Conservation (phyloP, 495 filamentous ascomycete species). For the Penicillium longicatenatum region DNA sequence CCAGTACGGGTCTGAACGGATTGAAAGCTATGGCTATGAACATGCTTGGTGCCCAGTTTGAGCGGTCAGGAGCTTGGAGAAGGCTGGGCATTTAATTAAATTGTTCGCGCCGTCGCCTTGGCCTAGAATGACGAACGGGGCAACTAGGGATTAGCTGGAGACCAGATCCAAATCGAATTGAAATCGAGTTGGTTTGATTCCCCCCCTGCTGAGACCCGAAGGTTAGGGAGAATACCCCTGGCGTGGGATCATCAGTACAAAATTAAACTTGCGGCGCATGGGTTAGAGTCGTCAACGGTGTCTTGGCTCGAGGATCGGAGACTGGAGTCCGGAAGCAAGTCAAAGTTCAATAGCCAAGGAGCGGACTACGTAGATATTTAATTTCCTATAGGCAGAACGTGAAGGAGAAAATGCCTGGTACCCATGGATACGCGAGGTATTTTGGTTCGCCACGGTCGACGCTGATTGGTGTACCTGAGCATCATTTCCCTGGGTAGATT, state of each 20-base stretch:
- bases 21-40: not conserved
- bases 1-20: not conserved
- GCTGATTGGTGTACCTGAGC: slow-evolving; percentile 34
- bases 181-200: not conserved
- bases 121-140: not conserved
- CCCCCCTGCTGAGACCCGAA: not conserved
- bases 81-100: slow-evolving; percentile 1
- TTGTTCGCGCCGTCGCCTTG: not conserved
- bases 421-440: slow-evolving; percentile 30
- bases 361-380: not conserved
- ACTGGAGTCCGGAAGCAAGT: not conserved
- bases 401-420: slow-evolving; percentile 5
- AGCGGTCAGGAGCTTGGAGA: not conserved
- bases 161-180: not conserved
- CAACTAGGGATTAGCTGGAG: not conserved
- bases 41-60: not conserved
- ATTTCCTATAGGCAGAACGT: slow-evolving; percentile 4
- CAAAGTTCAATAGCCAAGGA: not conserved
- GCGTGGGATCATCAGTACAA: slow-evolving; percentile 23
- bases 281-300: slow-evolving; percentile 12
- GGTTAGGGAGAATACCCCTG: slow-evolving; percentile 7
- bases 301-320: slow-evolving; percentile 12
- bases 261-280: slow-evolving; percentile 23
- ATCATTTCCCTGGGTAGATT: not conserved
- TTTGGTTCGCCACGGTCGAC: slow-evolving; percentile 6